Conservation (phyloP, 805 yeast genomes). For the Alloascoidea africana region DNA sequence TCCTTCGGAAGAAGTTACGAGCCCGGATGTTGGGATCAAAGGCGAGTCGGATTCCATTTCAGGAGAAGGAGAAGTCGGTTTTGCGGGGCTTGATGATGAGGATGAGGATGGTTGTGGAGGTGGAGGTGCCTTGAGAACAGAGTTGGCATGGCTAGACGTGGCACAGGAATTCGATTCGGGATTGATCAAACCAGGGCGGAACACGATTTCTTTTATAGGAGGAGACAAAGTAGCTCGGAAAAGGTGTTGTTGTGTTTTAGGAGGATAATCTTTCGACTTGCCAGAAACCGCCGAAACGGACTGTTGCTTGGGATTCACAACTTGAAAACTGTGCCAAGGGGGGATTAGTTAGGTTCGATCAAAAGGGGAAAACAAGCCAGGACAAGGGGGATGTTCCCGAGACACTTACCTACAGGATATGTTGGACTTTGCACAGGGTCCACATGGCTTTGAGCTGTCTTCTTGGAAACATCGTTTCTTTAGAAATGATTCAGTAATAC, state of each 20-base stretch:
- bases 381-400: no score
- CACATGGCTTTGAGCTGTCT: conserved; percentile 12
- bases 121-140: background rate
- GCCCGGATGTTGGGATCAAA: no score
- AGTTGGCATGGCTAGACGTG: background rate
- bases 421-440: conserved; percentile 17
- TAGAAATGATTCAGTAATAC: no score
- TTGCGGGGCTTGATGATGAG: background rate
- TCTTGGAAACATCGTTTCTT: conserved; percentile 15
- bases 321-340: no score
- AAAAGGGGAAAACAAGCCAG: no score
- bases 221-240: background rate
- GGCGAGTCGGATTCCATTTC: background rate
- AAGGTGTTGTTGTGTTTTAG: background rate
- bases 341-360: no score
- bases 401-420: conserved; percentile 18
- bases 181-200: background rate
- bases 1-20: background rate
- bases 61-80: background rate
- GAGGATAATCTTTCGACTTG: background rate
- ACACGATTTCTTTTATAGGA: background rate
- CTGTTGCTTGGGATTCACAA: no score
- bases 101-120: background rate
- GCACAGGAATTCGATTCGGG: background rate
- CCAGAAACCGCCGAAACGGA: no score